Conservation (phyloP, 169 alveolate genomes). For the Condylostoma magnum region DNA sequence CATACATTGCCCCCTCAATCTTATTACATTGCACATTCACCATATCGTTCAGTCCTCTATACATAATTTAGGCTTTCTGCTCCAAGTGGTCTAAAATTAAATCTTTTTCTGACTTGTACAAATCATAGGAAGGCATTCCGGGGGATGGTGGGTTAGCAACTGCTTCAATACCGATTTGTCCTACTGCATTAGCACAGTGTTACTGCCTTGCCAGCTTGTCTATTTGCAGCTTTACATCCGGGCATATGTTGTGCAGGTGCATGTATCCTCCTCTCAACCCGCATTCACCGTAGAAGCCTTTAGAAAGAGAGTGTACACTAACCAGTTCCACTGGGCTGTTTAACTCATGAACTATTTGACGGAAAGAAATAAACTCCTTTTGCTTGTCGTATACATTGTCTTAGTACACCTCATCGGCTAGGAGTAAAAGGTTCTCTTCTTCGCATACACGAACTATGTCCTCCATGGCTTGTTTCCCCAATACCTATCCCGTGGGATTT, state of each 20-base stretch:
- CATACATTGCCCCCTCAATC: conserved; percentile 89
- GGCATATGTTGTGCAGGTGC: conserved; percentile 63
- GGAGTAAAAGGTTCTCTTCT: conserved; percentile 61
- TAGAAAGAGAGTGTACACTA: conserved; percentile 79
- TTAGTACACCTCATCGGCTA: conserved; percentile 92
- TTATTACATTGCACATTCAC: conserved; percentile 59
- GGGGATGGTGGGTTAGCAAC: conserved; percentile 72
- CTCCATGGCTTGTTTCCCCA: conserved; percentile 53
- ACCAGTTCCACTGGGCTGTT: conserved; percentile 56
- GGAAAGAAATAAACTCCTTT: conserved; percentile 62
- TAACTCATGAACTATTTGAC: conserved; percentile 57
- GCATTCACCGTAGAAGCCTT: conserved; percentile 89
- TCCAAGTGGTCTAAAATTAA: conserved; percentile 54
- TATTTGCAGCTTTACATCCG: conserved; percentile 65
- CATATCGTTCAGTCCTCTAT: conserved; percentile 54
- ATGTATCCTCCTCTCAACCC: conserved; percentile 90
- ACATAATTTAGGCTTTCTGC: conserved; percentile 60
- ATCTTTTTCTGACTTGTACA: conserved; percentile 56
- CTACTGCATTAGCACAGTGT: conserved; percentile 80
- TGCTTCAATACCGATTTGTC: conserved; percentile 61
- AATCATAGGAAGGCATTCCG: conserved; percentile 58
- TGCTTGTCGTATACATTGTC: conserved; percentile 71
- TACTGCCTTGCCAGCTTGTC: conserved; percentile 71
- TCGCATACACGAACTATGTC: conserved; percentile 68
- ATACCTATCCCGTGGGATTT: conserved; percentile 84